Conservation (phyloP, 2,329 filamentous ascomycete genomes). For the Clathrospora elynae region DNA sequence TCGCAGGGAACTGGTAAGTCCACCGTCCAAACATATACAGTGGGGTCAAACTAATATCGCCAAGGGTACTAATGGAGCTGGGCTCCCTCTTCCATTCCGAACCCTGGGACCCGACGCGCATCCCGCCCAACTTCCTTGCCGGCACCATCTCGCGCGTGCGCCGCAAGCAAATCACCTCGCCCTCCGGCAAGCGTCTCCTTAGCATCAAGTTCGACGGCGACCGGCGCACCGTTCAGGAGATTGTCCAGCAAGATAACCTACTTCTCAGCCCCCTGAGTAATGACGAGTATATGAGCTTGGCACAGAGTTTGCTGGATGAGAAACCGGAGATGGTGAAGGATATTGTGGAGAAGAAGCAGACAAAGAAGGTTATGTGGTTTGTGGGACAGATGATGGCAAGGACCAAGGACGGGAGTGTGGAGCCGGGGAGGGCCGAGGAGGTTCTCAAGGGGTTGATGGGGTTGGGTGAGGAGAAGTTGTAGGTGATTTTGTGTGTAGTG, state of each 20-base stretch:
- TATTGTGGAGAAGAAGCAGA: conserved; percentile 63
- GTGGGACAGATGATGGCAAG: conserved; percentile 70
- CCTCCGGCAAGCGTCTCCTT: conserved; percentile 66
- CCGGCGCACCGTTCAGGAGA: conserved; percentile 53
- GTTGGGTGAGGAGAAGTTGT: conserved; percentile 6
- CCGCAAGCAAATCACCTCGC: conserved; percentile 55
- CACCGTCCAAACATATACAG: background rate
- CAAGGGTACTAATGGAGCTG: conserved; percentile 58
- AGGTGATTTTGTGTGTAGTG: background rate
- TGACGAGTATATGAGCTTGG: conserved; percentile 62
- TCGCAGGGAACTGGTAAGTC: conserved; percentile 62
- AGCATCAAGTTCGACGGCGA: conserved; percentile 60
- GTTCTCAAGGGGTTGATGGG: conserved; percentile 58
- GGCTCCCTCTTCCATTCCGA: conserved; percentile 54
- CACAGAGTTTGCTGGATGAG: conserved; percentile 57
- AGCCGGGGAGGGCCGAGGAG: conserved; percentile 63
- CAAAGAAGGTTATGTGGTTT: conserved; percentile 70
- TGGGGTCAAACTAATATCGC: conserved; percentile 7
- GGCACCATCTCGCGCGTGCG: conserved; percentile 51
- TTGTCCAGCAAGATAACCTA: conserved; percentile 64
- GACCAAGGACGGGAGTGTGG: conserved; percentile 65
- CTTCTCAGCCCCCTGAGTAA: conserved; percentile 60
- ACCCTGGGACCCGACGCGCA: conserved; percentile 50
- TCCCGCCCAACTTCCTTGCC: conserved; percentile 50
- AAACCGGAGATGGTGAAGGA: conserved; percentile 64